Conservation (phyloP, 129 eudicot genomes). For the Erigeron canadensis region DNA sequence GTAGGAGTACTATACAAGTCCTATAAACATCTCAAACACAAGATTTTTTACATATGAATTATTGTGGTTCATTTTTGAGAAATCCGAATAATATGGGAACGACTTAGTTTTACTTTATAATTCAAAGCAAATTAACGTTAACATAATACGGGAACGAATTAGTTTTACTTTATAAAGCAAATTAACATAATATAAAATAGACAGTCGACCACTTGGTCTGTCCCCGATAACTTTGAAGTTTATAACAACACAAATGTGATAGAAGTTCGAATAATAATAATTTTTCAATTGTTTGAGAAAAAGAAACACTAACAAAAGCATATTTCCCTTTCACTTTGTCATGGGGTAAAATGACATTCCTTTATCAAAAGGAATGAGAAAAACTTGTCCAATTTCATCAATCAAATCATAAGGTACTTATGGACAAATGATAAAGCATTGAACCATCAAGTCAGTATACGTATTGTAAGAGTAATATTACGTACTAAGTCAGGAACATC, state of each 20-base stretch:
- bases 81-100: too few relatives aligned
- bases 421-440: not conserved
- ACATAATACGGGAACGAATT: too few relatives aligned
- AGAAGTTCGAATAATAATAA: not conserved
- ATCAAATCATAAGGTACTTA: not conserved
- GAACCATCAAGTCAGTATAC: not conserved
- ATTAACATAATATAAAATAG: too few relatives aligned
- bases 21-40: not conserved
- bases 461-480: too few relatives aligned
- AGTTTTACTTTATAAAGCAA: too few relatives aligned
- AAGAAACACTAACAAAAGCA: not conserved
- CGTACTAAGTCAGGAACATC: too few relatives aligned
- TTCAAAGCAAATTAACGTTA: too few relatives aligned
- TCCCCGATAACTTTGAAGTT: too few relatives aligned
- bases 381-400: not conserved
- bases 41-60: not conserved
- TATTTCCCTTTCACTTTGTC: not conserved
- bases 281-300: too few relatives aligned
- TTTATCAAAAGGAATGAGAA: not conserved
- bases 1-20: not conserved
- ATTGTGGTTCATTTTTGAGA: not conserved
- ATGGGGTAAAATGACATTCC: conserved; percentile 8
- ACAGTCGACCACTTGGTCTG: too few relatives aligned
- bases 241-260: not conserved
- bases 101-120: too few relatives aligned